Percentiles rank a stretch among this genome's conserved stretches.
phyloP scores from a whole-genome alignment of 306 rosid genomes.

The Carpinus viminea region DNA sequence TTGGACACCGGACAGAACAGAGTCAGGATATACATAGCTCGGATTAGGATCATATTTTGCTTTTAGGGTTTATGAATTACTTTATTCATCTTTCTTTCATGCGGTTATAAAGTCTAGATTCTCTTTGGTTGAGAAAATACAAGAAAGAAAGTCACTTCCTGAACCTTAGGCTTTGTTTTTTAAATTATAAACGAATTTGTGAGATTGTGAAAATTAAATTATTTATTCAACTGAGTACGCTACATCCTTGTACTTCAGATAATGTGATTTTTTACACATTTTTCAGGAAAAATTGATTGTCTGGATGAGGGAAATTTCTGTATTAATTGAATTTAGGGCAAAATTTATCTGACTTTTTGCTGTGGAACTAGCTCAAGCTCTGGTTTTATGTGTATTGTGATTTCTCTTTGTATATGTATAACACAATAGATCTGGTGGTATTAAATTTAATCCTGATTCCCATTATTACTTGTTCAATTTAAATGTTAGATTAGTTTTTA shows the following conservation, averaged over 20 bases:
- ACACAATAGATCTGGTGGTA: not conserved
- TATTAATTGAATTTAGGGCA: not conserved
- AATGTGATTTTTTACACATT: not conserved
- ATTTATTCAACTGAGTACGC: not conserved
- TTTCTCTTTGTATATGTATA: not conserved
- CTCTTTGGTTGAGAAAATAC: not conserved
- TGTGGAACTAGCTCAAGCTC: not conserved
- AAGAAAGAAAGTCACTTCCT: not conserved
- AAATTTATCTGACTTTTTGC: not conserved
- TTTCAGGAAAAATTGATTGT: not conserved
- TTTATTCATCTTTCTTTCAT: not conserved
- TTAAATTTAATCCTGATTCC: not conserved
- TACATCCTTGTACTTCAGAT: not conserved
- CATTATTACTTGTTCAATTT: not conserved
- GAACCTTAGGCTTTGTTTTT: not conserved
- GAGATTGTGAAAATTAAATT: not conserved
- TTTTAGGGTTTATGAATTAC: conserved; percentile 16
- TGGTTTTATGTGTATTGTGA: not conserved
- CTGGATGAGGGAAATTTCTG: too few species aligned
- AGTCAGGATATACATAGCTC: too few species aligned
- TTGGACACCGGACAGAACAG: too few species aligned
- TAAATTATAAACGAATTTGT: not conserved
- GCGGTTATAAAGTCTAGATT: not conserved
- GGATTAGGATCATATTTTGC: conserved; percentile 3
- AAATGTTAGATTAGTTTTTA: not conserved